A percentile compares a stretch with the other conserved stretches of the same genome.
Evolutionary conservation across 2,329 filamentous ascomycete species (phyloP).

Genomic region (Aspergillus ruber): DNA sequence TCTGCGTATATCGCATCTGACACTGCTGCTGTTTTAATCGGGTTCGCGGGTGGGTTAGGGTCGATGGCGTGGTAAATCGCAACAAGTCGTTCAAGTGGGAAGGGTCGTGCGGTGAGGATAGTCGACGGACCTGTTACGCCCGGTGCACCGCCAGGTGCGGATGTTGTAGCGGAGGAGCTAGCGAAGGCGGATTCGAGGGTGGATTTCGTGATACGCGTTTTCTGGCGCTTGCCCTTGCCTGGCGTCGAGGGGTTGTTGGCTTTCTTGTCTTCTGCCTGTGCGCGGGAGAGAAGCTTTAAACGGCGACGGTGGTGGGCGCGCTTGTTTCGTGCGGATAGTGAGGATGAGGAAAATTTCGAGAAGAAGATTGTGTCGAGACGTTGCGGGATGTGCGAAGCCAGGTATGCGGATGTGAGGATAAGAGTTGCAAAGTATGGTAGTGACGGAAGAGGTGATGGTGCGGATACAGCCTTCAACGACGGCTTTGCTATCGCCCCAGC

Average conservation of each 20-base stretch:
- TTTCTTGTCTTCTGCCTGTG: slow-evolving; percentile 29
- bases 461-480: slow-evolving; percentile 15
- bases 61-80: slow-evolving; percentile 45
- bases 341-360: slow-evolving; percentile 42
- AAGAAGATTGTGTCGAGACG: slow-evolving; percentile 45
- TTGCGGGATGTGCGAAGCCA: slow-evolving; percentile 42
- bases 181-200: slow-evolving; percentile 35
- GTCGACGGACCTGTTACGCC: slow-evolving; percentile 33
- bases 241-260: slow-evolving; percentile 23
- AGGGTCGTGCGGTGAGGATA: slow-evolving; percentile 36
- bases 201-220: slow-evolving; percentile 36
- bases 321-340: slow-evolving; percentile 38
- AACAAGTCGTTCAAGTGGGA: slow-evolving; percentile 41
- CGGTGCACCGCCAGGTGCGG: slow-evolving; percentile 21
- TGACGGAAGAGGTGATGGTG: slow-evolving; percentile 27
- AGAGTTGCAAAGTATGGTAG: slow-evolving; percentile 43
- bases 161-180: slow-evolving; percentile 32
- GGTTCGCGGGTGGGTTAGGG: slow-evolving; percentile 37
- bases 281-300: slow-evolving; percentile 35
- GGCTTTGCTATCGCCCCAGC: slow-evolving; percentile 9
- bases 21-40: slow-evolving; percentile 28
- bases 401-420: slow-evolving; percentile 42
- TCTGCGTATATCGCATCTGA: slow-evolving; percentile 42
- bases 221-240: slow-evolving; percentile 28
- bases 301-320: slow-evolving; percentile 38